Conservation (phyloP, 2,329 filamentous ascomycete genomes). For the Ploettnerulaceae sp. region DNA sequence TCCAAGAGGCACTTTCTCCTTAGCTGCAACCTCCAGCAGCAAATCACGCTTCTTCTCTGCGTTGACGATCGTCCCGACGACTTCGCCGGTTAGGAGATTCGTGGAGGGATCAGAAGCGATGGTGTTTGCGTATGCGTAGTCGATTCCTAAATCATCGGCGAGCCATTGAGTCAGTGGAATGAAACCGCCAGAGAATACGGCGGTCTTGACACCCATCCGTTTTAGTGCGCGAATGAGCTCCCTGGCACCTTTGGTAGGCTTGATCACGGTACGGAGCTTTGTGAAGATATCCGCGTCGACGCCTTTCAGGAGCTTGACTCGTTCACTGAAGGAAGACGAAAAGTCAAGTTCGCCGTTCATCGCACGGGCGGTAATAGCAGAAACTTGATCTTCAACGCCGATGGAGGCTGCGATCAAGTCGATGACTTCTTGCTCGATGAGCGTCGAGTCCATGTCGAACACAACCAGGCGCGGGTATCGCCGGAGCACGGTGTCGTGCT, state of each 20-base stretch:
- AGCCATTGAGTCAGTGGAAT: conserved; percentile 85
- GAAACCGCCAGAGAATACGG: conserved; percentile 90
- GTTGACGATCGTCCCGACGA: conserved; percentile 68
- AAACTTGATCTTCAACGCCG: conserved; percentile 75
- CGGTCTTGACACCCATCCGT: conserved; percentile 76
- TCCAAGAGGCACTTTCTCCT: conserved; percentile 59
- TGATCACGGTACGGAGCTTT: conserved; percentile 67
- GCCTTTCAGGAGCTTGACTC: conserved; percentile 76
- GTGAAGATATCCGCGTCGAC: conserved; percentile 76
- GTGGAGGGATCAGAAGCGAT: conserved; percentile 57
- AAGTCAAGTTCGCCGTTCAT: conserved; percentile 98
- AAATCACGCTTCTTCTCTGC: conserved; percentile 70
- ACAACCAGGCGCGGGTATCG: conserved; percentile 81
- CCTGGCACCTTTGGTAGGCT: conserved; percentile 75
- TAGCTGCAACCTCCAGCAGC: conserved; percentile 63
- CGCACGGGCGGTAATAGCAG: conserved; percentile 83
- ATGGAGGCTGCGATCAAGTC: conserved; percentile 86
- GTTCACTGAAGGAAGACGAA: conserved; percentile 72
- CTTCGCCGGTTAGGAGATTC: conserved; percentile 62
- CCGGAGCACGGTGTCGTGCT: conserved; percentile 67
- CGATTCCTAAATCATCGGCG: conserved; percentile 71
- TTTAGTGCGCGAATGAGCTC: conserved; percentile 72
- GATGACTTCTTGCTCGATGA: conserved; percentile 97
- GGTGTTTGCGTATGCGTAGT: conserved; percentile 86
- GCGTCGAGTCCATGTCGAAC: conserved; percentile 98